phyloP scores from a whole-genome alignment of 495 filamentous ascomycete species.

The Xylaria grammica region DNA sequence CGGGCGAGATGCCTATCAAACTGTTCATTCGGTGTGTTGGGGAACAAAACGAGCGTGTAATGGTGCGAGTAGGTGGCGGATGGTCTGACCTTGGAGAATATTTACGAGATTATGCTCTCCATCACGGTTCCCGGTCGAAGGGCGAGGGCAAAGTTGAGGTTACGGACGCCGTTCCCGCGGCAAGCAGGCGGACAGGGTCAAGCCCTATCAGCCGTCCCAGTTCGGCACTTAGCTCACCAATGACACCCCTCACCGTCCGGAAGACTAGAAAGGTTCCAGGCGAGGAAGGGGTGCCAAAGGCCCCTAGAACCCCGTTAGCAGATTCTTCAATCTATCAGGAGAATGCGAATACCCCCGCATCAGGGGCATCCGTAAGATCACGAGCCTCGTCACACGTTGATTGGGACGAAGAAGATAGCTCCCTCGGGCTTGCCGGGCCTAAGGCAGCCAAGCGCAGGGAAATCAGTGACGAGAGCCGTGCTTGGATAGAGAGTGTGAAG shows the following conservation, averaged over 20 bases:
- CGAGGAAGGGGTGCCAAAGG: slow-evolving; percentile 32
- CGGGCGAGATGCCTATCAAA: slow-evolving; percentile 84
- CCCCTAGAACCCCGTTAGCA: slow-evolving; percentile 45
- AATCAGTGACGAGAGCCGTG: slow-evolving; percentile 66
- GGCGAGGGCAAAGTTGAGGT: slow-evolving; percentile 61
- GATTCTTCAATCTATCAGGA: slow-evolving; percentile 10
- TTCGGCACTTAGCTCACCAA: slow-evolving; percentile 44
- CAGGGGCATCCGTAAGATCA: slow-evolving; percentile 37
- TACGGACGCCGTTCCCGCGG: slow-evolving; percentile 53
- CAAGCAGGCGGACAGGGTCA: slow-evolving; percentile 33
- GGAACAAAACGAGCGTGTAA: slow-evolving; percentile 87
- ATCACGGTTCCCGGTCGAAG: slow-evolving; percentile 73
- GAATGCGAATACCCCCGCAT: slow-evolving; percentile 37
- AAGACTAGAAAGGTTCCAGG: slow-evolving; percentile 53
- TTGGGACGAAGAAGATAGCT: slow-evolving; percentile 61
- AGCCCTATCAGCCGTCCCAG: slow-evolving; percentile 50
- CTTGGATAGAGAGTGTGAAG: slow-evolving; percentile 77
- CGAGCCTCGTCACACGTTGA: slow-evolving; percentile 51
- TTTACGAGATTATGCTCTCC: slow-evolving; percentile 87
- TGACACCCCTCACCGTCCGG: slow-evolving; percentile 51
- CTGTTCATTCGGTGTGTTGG: slow-evolving; percentile 92
- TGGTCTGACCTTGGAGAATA: slow-evolving; percentile 97
- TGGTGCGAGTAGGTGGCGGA: slow-evolving; percentile 95
- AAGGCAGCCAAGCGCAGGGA: slow-evolving; percentile 58
- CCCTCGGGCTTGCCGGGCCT: slow-evolving; percentile 68